These are phyloP conservation scores for Pseudopyrenochaeta lycopersici DNA, from an alignment of 2,329 filamentous ascomycete species.

Conservation along the genomic window DNA sequence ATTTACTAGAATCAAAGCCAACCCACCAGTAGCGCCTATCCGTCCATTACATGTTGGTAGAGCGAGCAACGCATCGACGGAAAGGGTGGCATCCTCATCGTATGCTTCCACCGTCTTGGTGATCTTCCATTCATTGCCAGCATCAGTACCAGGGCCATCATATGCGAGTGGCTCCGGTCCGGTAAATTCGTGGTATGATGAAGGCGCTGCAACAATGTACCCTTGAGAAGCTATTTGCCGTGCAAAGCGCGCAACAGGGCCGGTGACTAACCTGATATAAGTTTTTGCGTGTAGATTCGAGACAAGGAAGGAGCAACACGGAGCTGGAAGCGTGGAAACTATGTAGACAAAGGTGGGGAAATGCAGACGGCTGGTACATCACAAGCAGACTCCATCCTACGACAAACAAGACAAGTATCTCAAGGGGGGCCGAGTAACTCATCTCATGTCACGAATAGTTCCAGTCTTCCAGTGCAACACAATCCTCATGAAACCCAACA, in stretches of 20 bases:
- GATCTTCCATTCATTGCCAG: conserved; percentile 87
- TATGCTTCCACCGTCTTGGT: conserved; percentile 86
- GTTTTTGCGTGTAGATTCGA: neutral
- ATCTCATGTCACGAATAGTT: too few relatives aligned
- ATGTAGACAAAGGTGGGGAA: too few relatives aligned
- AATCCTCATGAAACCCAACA: too few relatives aligned
- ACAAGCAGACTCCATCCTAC: too few relatives aligned
- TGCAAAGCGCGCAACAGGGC: conserved; percentile 87
- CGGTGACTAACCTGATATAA: conserved; percentile 68
- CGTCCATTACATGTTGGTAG: conserved; percentile 72
- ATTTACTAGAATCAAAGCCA: conserved; percentile 4
- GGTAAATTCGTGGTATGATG: conserved; percentile 92
- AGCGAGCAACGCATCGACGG: conserved; percentile 51
- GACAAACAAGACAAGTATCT: too few relatives aligned
- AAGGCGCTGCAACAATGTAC: conserved; percentile 91
- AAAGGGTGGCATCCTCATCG: conserved; percentile 66
- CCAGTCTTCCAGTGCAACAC: too few relatives aligned
- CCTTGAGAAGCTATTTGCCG: conserved; percentile 91
- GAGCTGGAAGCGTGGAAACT: neutral
- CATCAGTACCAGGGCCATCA: conserved; percentile 85
- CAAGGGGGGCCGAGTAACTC: too few relatives aligned
- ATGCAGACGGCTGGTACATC: too few relatives aligned
- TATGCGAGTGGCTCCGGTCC: conserved; percentile 85
- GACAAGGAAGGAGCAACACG: neutral
- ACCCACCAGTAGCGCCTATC: conserved; percentile 57